Percentiles rank a stretch among this genome's conserved stretches.
These are phyloP conservation scores for Lagerstroemia speciosa DNA, from an alignment of 345 rosid genomes.

Conservation along the genomic window DNA sequence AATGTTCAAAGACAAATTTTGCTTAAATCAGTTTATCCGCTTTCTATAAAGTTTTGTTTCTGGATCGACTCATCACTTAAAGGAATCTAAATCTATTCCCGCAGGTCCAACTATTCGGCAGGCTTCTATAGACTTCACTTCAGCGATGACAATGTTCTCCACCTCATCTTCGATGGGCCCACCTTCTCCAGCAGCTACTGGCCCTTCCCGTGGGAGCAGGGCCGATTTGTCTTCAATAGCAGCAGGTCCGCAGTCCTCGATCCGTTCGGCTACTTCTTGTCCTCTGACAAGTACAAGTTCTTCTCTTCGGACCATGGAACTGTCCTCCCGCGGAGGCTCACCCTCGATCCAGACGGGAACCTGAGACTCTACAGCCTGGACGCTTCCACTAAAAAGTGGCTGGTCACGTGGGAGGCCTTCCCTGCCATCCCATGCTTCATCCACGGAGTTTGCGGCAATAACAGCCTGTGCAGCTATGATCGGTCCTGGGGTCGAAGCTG, in stretches of 20 bases:
- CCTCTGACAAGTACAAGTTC: conserved; percentile 19
- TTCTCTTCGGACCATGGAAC: conserved; percentile 18
- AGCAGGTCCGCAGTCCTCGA: conserved; percentile 17
- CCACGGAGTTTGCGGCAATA: conserved; percentile 10
- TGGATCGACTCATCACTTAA: no score
- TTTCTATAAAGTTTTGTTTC: no score
- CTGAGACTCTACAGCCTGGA: conserved; percentile 25
- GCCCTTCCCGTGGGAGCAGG: conserved; percentile 8
- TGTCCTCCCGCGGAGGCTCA: conserved; percentile 17
- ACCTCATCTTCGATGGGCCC: conserved; percentile 16
- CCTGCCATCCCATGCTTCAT: conserved; percentile 6
- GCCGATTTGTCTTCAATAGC: conserved; percentile 20
- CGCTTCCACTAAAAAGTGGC: conserved; percentile 10
- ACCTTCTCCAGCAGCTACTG: conserved; percentile 21
- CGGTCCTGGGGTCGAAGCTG: not conserved
- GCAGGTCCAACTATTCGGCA: conserved; percentile 12
- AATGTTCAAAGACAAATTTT: no score
- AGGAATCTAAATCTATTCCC: no score
- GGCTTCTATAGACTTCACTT: conserved; percentile 21
- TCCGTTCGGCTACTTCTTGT: conserved; percentile 16
- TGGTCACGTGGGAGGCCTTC: conserved; percentile 20
- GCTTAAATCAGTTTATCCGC: no score
- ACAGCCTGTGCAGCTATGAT: not conserved
- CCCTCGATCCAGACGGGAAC: conserved; percentile 31
- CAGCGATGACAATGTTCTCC: conserved; percentile 18